Evolutionary conservation across 805 yeast genomes (phyloP).

Genomic region (Schwanniomyces polymorphus): DNA sequence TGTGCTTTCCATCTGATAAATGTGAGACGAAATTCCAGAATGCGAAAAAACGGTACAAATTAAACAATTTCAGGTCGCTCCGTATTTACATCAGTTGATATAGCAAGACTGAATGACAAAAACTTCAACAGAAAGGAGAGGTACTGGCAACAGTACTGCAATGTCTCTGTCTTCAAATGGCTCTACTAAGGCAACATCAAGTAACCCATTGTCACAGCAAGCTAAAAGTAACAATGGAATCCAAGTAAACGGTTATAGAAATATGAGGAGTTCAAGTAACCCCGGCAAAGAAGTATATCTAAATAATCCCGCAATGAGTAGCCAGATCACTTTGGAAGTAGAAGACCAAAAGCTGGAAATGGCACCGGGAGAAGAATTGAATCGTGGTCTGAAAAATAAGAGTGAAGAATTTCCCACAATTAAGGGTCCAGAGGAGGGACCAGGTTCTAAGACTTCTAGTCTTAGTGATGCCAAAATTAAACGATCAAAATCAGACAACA

Average conservation of each 20-base stretch:
- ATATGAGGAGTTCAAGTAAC: neutral
- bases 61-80: no score
- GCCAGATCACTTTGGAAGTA: neutral
- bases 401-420: neutral
- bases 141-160: neutral
- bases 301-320: neutral
- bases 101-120: neutral
- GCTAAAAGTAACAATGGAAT: neutral
- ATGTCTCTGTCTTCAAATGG: neutral
- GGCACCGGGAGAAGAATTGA: neutral
- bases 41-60: no score
- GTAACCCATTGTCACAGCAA: neutral
- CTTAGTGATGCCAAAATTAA: neutral
- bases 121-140: neutral
- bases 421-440: neutral
- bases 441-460: neutral
- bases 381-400: neutral
- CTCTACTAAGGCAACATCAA: neutral
- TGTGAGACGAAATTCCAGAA: neutral
- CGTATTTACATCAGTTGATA: neutral
- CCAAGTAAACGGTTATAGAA: neutral
- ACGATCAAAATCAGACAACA: constrained; percentile 7
- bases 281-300: neutral
- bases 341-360: neutral
- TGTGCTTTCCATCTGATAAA: no score